phyloP scores from a whole-genome alignment of 129 eudicot species.

The Lactuca sativa region DNA sequence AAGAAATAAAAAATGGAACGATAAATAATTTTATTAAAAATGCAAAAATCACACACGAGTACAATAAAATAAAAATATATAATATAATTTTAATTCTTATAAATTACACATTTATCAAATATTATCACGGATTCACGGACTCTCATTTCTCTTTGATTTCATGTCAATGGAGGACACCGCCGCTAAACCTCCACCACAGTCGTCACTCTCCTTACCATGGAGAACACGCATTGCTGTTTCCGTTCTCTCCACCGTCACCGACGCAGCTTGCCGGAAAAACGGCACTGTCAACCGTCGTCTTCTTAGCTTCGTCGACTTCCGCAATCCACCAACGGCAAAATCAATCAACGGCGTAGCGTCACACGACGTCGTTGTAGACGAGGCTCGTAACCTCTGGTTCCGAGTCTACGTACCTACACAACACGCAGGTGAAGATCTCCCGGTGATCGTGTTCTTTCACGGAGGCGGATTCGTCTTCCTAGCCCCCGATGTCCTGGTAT shows the following conservation, averaged over 20 bases:
- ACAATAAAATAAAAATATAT: too few relatives aligned
- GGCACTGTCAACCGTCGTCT: constrained; percentile 53
- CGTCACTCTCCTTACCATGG: constrained; percentile 39
- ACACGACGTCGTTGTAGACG: constrained; percentile 30
- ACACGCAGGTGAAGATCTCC: constrained; percentile 6
- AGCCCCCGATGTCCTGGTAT: neutral
- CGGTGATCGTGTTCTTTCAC: constrained; percentile 33
- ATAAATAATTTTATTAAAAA: too few relatives aligned
- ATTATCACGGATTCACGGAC: neutral
- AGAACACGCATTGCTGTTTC: constrained; percentile 25
- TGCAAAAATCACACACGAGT: too few relatives aligned
- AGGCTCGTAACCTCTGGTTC: constrained; percentile 23
- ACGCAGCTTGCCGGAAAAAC: constrained; percentile 32
- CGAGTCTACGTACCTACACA: constrained; percentile 21
- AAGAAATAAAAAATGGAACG: too few relatives aligned
- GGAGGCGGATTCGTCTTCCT: constrained; percentile 37
- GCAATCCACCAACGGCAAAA: constrained; percentile 5
- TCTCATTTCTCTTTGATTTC: neutral
- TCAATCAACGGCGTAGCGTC: constrained; percentile 22
- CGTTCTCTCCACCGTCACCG: constrained; percentile 18
- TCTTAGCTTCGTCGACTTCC: constrained; percentile 23
- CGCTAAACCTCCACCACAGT: constrained; percentile 2
- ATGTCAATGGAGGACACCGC: constrained; percentile 17
- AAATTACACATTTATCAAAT: neutral
- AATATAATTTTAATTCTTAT: neutral